Base-by-base conservation (phyloP, 805 yeast species). In the Myxozyma monticola region DNA sequence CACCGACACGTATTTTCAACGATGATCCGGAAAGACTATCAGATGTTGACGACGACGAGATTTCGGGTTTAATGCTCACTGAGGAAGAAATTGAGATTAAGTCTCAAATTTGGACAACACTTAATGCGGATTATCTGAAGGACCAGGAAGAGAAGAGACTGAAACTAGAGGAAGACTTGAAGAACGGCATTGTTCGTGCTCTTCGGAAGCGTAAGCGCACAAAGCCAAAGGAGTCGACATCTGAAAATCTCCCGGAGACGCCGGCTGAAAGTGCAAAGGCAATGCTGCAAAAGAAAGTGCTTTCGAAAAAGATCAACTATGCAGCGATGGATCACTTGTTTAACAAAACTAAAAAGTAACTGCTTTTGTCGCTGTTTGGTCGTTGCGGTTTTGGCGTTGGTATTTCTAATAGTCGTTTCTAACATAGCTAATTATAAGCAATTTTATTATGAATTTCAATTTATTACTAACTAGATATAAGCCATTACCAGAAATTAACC, bases 291-390 rank as follows among this genome's bases (percentile, higher is more conserved):
- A 85, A 83, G 68, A 83, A 87, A 62, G 75, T 85, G 5, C 82
- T 84, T 58, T 87, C 96, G 24, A 85, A 84, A 70, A 93, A 93
- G 73, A 85, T 93, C 67, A 93, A 93, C 68, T 93, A 93, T 67
- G 82, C 78, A 41, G 89, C 91, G 3, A 78, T 91, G 46, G 83
- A 82, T 21, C 60, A 59, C 37, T 57, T 72, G 41, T 61, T 72
- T 47, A 49, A 31, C 39, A 54, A 62, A 36, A 9, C 37, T 17
- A 33, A 24, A 18, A 25, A 31, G 26, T 46, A 34, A 25, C 8
- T 9, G 5, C 10, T 20, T 41, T 2, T 4, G 24, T 33, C 18
- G 15, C 14, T 18, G 2, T 12, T 25, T 1, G 2, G 24, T 33
- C 10, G 14, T 37, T 21, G 25, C 38, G 5, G n/a, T n/a, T n/a